These are phyloP conservation scores for Gelatoporia subvermispora DNA, from an alignment of 768 basidiomycete species.

Conservation along the genomic window DNA sequence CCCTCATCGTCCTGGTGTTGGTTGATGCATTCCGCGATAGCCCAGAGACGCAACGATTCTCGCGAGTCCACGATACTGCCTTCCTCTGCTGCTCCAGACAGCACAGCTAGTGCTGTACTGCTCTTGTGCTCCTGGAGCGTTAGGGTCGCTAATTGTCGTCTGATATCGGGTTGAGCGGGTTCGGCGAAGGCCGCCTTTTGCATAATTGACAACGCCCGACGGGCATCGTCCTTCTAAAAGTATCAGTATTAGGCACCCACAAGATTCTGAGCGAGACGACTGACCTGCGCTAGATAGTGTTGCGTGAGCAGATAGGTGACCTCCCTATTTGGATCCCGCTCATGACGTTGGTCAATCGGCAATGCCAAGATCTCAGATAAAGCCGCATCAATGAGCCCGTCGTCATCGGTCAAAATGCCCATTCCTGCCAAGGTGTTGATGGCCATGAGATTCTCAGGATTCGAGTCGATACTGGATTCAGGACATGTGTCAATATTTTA, in stretches of 20 bases:
- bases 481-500: constrained; percentile 1
- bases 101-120: constrained; percentile 42
- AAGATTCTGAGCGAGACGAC: constrained; percentile 14
- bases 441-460: constrained; percentile 75
- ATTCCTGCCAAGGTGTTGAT: constrained; percentile 87
- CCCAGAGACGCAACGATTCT: constrained; percentile 44
- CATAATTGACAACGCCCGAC: constrained; percentile 45
- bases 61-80: constrained; percentile 33
- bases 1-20: constrained; percentile 23
- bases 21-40: constrained; percentile 27
- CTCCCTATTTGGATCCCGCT: constrained; percentile 65
- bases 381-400: constrained; percentile 78
- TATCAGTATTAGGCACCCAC: not conserved
- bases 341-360: constrained; percentile 57
- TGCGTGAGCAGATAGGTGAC: constrained; percentile 69
- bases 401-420: constrained; percentile 78
- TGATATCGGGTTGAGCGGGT: constrained; percentile 44
- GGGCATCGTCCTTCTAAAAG: constrained; percentile 38
- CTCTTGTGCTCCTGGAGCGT: constrained; percentile 43
- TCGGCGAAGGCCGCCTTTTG: constrained; percentile 56
- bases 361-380: constrained; percentile 74
- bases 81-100: constrained; percentile 25
- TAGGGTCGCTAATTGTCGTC: constrained; percentile 52
- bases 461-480: constrained; percentile 58
- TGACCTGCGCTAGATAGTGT: constrained; percentile 70